Conservation (phyloP, 2,329 filamentous ascomycete species). For the Aspergillus sp. region DNA sequence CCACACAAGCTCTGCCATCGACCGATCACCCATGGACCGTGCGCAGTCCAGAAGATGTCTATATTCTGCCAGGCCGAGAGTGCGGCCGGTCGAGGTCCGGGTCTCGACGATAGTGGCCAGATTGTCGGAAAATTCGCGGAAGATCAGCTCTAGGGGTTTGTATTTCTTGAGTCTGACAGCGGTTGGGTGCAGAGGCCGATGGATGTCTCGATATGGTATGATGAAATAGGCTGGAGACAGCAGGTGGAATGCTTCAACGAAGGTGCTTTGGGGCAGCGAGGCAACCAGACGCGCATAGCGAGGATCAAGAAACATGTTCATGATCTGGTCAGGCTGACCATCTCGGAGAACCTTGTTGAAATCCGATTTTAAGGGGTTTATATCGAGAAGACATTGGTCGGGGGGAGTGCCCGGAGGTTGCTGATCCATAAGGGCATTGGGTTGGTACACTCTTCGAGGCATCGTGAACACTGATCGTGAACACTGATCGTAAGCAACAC, state of each 20-base stretch:
- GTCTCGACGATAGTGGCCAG: slow-evolving; percentile 29
- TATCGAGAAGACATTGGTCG: too few species aligned
- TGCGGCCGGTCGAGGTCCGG: slow-evolving; percentile 27
- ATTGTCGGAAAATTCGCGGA: slow-evolving; percentile 31
- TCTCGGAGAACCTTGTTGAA: slow-evolving; percentile 17
- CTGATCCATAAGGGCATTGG: too few species aligned
- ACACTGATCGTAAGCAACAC: neutral
- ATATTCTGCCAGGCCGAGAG: slow-evolving; percentile 41
- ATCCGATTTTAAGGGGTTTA: too few species aligned
- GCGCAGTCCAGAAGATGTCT: slow-evolving; percentile 45
- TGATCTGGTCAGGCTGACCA: slow-evolving; percentile 32
- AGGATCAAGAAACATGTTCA: slow-evolving; percentile 26
- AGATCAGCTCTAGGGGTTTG: slow-evolving; percentile 27
- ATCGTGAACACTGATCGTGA: too few species aligned
- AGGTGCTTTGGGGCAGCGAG: slow-evolving; percentile 45
- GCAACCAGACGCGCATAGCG: slow-evolving; percentile 20
- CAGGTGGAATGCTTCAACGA: slow-evolving; percentile 54
- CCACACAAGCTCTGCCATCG: slow-evolving; percentile 41
- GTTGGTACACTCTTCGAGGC: too few species aligned
- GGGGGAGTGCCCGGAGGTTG: too few species aligned
- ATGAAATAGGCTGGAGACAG: slow-evolving; percentile 51
- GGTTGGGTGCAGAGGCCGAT: slow-evolving; percentile 42
- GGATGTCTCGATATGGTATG: slow-evolving; percentile 37
- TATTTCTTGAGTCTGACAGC: slow-evolving; percentile 36
- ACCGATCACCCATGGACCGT: slow-evolving; percentile 36